Evolutionary conservation across 1,284 basidiomycete species (phyloP).

Genomic region (Trametes versicolor): DNA sequence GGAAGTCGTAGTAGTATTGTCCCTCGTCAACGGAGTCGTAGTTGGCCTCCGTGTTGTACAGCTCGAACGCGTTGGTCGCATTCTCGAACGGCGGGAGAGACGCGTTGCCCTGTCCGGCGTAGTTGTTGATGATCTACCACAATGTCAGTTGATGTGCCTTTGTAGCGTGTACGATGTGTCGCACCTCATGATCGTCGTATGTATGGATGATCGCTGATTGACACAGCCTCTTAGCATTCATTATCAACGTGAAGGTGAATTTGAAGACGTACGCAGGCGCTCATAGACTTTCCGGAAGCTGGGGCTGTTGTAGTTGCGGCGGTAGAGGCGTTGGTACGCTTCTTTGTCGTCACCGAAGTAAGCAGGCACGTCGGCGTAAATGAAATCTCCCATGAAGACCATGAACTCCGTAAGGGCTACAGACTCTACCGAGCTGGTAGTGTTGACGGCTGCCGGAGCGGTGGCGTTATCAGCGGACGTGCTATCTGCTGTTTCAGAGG

Average conservation of each 20-base stretch:
- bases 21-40: slow-evolving; percentile 59
- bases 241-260: slow-evolving; percentile 1
- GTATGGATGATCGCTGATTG: slow-evolving; percentile 67
- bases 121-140: slow-evolving; percentile 71
- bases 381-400: slow-evolving; percentile 77
- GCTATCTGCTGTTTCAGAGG: slow-evolving; percentile 8
- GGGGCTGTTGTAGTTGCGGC: slow-evolving; percentile 70
- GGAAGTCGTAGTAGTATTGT: slow-evolving; percentile 72
- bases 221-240: slow-evolving; percentile 20
- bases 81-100: slow-evolving; percentile 62
- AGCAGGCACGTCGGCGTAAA: slow-evolving; percentile 80
- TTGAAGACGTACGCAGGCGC: slow-evolving; percentile 61
- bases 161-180: neutral
- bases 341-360: slow-evolving; percentile 66
- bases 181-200: slow-evolving; percentile 77
- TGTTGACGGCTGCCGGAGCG: slow-evolving; percentile 5
- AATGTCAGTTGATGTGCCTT: slow-evolving; percentile 17
- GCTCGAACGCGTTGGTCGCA: slow-evolving; percentile 70
- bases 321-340: slow-evolving; percentile 70
- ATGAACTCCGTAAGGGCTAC: slow-evolving; percentile 58
- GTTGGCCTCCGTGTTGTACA: slow-evolving; percentile 77
- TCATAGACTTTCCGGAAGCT: slow-evolving; percentile 76
- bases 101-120: slow-evolving; percentile 64
- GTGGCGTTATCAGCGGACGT: slow-evolving; percentile 19
- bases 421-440: slow-evolving; percentile 26